Evolutionary conservation across 768 basidiomycete species (phyloP).

Genomic region (Lactarius quietus): DNA sequence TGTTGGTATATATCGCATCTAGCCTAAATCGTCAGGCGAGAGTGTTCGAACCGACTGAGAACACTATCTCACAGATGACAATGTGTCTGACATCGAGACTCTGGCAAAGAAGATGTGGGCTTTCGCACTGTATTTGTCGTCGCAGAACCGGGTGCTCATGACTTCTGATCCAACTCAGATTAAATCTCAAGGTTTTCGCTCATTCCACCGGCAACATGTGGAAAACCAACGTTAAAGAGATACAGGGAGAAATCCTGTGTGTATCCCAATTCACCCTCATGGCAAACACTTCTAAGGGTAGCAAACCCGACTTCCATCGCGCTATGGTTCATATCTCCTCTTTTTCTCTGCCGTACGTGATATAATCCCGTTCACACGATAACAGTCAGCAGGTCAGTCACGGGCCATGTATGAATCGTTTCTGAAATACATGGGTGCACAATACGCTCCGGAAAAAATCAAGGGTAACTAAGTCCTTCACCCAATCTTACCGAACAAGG

Average conservation of each 20-base stretch:
- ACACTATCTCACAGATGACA: conserved; percentile 65
- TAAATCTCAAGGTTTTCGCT: conserved; percentile 71
- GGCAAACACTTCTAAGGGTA: conserved; percentile 83
- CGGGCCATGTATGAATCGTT: conserved; percentile 69
- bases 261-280: conserved; percentile 93
- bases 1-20: conserved; percentile 46
- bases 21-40: conserved; percentile 7
- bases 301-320: conserved; percentile 87
- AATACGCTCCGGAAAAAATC: conserved; percentile 73
- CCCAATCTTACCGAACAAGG: conserved; percentile 4
- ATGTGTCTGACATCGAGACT: conserved; percentile 60
- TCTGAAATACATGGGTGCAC: conserved; percentile 57
- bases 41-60: conserved; percentile 24
- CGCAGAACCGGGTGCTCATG: not conserved
- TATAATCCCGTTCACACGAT: not conserved
- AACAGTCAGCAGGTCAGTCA: conserved; percentile 63
- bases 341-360: not conserved
- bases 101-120: conserved; percentile 83
- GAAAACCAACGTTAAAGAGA: conserved; percentile 84
- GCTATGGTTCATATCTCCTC: conserved; percentile 64
- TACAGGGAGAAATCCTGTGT: conserved; percentile 87
- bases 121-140: not conserved
- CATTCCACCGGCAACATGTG: conserved; percentile 67
- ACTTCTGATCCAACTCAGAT: conserved; percentile 37
- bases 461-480: conserved; percentile 52